Evolutionary conservation across 306 rosid species (phyloP).

Genomic region (Quercus rubra): DNA sequence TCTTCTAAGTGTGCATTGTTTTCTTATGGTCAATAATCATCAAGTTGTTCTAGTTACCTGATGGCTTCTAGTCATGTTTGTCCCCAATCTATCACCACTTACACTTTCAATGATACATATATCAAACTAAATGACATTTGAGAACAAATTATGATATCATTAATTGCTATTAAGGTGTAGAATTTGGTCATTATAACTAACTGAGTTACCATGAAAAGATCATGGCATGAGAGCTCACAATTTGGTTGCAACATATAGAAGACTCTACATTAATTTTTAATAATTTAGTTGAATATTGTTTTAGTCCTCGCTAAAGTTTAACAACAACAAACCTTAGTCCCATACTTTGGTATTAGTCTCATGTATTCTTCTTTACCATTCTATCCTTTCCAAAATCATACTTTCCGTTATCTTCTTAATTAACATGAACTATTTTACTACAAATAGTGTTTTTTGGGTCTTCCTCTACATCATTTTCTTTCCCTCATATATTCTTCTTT

Average conservation of each 20-base stretch:
- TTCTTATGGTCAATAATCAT: neutral
- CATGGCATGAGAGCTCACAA: neutral
- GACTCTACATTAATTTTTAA: neutral
- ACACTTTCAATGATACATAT: neutral
- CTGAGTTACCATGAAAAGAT: neutral
- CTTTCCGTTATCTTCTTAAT: no score
- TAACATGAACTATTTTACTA: no score
- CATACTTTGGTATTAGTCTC: neutral
- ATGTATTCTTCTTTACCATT: no score
- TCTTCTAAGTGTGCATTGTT: neutral
- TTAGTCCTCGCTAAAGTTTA: neutral
- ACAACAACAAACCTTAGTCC: neutral
- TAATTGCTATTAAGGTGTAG: neutral
- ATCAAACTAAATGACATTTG: neutral
- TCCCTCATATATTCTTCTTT: no score
- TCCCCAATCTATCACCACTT: neutral
- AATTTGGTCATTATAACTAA: neutral
- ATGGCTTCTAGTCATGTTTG: neutral
- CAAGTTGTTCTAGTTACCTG: neutral
- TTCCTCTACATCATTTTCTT: no score
- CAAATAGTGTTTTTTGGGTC: no score
- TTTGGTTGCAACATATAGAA: neutral
- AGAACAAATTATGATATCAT: neutral
- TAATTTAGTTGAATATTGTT: neutral
- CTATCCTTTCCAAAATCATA: no score